phyloP scores from a whole-genome alignment of 208 protist species.

The Trypanosoma vivax region DNA sequence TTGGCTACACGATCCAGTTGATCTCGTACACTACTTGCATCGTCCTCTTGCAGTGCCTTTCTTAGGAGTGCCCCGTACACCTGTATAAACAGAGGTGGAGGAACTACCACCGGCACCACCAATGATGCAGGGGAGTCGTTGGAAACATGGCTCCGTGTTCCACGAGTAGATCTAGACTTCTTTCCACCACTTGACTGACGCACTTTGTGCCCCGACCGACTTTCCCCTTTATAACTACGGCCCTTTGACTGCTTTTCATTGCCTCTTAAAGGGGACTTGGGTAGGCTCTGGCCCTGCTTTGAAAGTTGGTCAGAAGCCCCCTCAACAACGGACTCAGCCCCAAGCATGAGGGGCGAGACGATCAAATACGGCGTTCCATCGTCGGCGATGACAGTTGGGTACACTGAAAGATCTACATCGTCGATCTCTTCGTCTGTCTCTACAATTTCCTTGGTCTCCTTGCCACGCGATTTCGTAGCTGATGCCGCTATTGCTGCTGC shows the following conservation, averaged over 20 bases:
- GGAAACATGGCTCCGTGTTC: no score
- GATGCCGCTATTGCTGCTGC: constrained; percentile 6
- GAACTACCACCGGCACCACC: background rate
- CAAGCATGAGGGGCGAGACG: constrained; percentile 18
- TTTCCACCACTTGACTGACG: no score
- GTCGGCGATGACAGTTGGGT: constrained; percentile 20
- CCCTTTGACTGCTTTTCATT: no score
- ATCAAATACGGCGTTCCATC: constrained; percentile 34
- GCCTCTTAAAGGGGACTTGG: constrained; percentile 1
- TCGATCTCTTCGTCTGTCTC: constrained; percentile 3
- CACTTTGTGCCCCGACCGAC: no score
- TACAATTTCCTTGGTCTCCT: constrained; percentile 1
- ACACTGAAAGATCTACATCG: background rate
- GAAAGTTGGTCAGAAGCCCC: background rate
- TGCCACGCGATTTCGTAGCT: background rate
- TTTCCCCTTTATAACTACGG: no score
- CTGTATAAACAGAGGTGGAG: background rate
- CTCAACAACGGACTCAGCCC: background rate
- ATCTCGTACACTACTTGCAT: no score
- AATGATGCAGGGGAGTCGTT: background rate
- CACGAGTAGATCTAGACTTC: no score
- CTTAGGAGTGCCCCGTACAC: constrained; percentile 4
- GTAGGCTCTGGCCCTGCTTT: background rate
- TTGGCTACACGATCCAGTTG: no score
- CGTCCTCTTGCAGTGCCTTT: constrained; percentile 1